phyloP scores from a whole-genome alignment of 2,329 filamentous ascomycete species.

The Chrysosporium keratinophilum region DNA sequence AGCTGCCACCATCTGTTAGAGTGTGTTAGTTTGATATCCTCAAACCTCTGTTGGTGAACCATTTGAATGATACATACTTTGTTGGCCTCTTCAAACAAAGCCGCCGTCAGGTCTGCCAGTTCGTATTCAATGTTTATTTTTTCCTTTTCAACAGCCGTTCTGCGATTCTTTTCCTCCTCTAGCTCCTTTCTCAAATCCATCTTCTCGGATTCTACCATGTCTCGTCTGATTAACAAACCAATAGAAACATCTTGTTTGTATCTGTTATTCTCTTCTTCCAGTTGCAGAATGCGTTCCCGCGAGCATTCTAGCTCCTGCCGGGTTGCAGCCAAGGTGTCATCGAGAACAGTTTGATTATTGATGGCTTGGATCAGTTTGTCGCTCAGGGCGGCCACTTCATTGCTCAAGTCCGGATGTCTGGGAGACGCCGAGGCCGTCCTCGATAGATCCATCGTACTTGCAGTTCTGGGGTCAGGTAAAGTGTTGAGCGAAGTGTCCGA shows the following conservation, averaged over 20 bases:
- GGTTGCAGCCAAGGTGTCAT: slow-evolving; percentile 74
- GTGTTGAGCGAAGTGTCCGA: slow-evolving; percentile 35
- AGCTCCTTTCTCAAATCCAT: slow-evolving; percentile 48
- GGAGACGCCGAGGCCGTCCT: slow-evolving; percentile 27
- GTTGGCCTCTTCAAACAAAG: slow-evolving; percentile 96
- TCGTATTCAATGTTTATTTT: slow-evolving; percentile 89
- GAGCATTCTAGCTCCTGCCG: slow-evolving; percentile 72
- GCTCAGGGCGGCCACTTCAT: slow-evolving; percentile 79
- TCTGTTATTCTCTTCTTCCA: slow-evolving; percentile 61
- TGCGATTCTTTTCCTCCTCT: slow-evolving; percentile 55
- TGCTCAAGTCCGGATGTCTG: slow-evolving; percentile 51
- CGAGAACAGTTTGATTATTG: slow-evolving; percentile 85
- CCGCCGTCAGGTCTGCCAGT: slow-evolving; percentile 77
- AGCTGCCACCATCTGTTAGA: slow-evolving; percentile 68
- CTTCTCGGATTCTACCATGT: slow-evolving; percentile 64
- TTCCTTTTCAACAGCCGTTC: slow-evolving; percentile 59
- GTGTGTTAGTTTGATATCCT: slow-evolving; percentile 8
- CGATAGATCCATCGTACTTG: slow-evolving; percentile 29
- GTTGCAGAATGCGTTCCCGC: slow-evolving; percentile 52
- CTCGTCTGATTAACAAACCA: slow-evolving; percentile 65
- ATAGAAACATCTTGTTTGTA: slow-evolving; percentile 59
- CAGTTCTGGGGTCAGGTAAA: slow-evolving; percentile 36
- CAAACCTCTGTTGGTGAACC: too few species aligned
- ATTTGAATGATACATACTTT: slow-evolving; percentile 42
- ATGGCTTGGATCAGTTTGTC: slow-evolving; percentile 96